Base-by-base conservation (phyloP, 768 basidiomycete genomes). In the Russula vinacea region DNA sequence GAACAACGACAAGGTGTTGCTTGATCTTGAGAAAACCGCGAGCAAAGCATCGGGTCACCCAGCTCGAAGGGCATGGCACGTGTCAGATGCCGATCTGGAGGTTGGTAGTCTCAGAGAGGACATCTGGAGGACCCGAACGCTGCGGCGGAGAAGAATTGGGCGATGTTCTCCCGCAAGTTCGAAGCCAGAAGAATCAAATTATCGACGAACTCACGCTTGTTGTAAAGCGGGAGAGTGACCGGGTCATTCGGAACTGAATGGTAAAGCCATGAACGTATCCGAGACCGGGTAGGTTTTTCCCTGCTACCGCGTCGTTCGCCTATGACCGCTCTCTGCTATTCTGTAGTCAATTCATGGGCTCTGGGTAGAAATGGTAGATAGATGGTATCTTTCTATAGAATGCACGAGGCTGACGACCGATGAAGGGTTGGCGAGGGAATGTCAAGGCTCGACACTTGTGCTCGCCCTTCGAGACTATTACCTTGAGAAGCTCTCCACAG, bases 381-480 rank as follows among this genome's bases (percentile, higher is more conserved):
- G 3, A 50, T 32, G 11, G 11, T 6, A 6, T 14, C 35, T 11
- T 17, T 37, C 24, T 17, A 26, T 51, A 5, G 19, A 26, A 3
- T 5, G 9, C n/a, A 16, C 35, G 32, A 56, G 5, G 11, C 29
- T 50, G 33, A 60, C n/a, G 5, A 29, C n/a, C 16, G 16, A 13
- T 24, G 26, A n/a, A 62, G 61, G 50, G 70, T 72, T 40, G 66
- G 66, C 63, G 64, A 16, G 66, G 66, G 45, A 66, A 64, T 22
- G 65, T 65, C 29, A 65, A 65, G 22, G 64, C 64, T 14, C 64
- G 60, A 26, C 62, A 67, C 32, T 64, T 52, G 66, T 67, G 7
- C 68, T 73, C 42, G 71, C 73, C 7, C 66, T 77, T 3, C 66
- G 72, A 6, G 76, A 77, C 60, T 70, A 76, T 67, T 74, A 71